phyloP scores from a whole-genome alignment of 768 basidiomycete species.

The Suillus luteus region DNA sequence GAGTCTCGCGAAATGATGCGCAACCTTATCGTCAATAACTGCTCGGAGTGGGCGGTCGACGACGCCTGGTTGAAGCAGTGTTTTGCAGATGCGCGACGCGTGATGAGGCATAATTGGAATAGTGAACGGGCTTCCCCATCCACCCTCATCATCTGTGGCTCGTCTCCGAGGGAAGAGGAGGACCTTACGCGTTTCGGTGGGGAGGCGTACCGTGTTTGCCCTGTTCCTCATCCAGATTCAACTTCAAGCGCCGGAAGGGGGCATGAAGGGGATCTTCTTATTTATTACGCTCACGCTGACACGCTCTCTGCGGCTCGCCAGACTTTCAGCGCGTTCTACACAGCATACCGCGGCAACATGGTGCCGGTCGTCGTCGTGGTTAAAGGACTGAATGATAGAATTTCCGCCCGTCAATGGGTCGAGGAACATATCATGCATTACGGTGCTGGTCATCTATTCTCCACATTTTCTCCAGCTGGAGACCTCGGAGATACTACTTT shows the following conservation, averaged over 20 bases:
- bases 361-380: conserved; percentile 23
- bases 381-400: conserved; percentile 15
- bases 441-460: background rate
- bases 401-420: conserved; percentile 13
- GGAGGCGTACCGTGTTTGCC: background rate
- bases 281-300: background rate
- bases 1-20: conserved; percentile 25
- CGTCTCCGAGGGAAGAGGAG: background rate
- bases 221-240: background rate
- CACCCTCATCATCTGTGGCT: conserved; percentile 9
- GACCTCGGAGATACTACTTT: background rate
- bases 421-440: background rate
- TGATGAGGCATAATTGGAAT: conserved; percentile 3
- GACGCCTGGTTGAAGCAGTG: conserved; percentile 7
- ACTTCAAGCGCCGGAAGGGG: background rate
- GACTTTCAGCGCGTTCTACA: conserved; percentile 14
- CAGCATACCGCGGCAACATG: conserved; percentile 16
- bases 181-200: background rate
- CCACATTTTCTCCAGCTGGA: background rate
- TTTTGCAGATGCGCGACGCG: background rate
- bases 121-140: conserved; percentile 1
- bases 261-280: conserved; percentile 5
- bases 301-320: background rate
- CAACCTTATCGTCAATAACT: conserved; percentile 26
- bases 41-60: background rate